Conservation (phyloP, 2,329 filamentous ascomycete species). For the Paecilomyces sp. region DNA sequence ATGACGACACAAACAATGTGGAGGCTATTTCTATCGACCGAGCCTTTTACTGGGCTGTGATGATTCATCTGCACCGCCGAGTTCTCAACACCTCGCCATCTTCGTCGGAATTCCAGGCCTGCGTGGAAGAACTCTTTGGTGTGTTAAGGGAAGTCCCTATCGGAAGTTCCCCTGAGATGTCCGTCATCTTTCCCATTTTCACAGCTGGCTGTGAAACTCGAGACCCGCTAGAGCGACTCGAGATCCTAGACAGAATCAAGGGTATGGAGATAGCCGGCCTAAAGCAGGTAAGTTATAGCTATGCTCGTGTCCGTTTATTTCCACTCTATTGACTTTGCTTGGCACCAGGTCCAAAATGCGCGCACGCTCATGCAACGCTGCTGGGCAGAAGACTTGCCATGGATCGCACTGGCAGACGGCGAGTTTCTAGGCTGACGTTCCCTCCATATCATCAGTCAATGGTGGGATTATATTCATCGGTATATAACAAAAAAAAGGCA, state of each 20-base stretch:
- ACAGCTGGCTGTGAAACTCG: conserved; percentile 70
- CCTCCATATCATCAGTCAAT: background rate
- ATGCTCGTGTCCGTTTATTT: background rate
- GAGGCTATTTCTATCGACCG: conserved; percentile 62
- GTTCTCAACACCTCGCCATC: conserved; percentile 56
- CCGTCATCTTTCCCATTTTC: conserved; percentile 73
- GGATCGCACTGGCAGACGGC: conserved; percentile 31
- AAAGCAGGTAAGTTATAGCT: conserved; percentile 54
- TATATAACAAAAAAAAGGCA: no score
- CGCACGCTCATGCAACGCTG: conserved; percentile 34
- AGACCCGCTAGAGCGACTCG: conserved; percentile 47
- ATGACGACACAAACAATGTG: conserved; percentile 29
- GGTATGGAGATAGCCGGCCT: conserved; percentile 67
- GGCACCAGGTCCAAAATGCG: conserved; percentile 30
- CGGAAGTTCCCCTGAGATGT: conserved; percentile 66
- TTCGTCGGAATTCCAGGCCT: conserved; percentile 55
- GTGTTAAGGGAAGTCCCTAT: conserved; percentile 56
- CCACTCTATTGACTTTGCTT: background rate
- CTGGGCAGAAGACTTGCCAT: conserved; percentile 30
- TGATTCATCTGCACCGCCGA: conserved; percentile 68
- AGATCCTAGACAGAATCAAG: conserved; percentile 59
- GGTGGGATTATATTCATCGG: background rate
- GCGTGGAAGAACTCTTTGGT: conserved; percentile 56
- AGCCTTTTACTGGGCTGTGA: conserved; percentile 71
- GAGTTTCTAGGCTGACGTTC: conserved; percentile 30